A percentile compares a stretch with the other conserved stretches of the same genome.
Conservation (phyloP, 2,329 filamentous ascomycete genomes). For the Colletotrichum sp. region DNA sequence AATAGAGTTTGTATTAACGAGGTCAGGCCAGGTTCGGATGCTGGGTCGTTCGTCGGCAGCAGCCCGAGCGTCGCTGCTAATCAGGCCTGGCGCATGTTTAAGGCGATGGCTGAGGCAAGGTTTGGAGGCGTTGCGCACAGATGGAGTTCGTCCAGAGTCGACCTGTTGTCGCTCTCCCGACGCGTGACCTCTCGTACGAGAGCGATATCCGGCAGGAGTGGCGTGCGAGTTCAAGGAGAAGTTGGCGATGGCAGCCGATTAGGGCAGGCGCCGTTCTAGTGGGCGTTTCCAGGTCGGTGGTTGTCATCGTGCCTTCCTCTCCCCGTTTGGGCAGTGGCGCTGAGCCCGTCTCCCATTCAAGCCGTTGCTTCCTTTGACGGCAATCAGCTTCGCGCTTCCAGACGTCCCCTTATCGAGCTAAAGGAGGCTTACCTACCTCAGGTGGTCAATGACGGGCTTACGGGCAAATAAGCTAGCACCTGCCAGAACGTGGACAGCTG, state of each 20-base stretch:
- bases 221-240: not conserved
- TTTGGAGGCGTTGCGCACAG: conserved; percentile 12
- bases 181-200: not conserved
- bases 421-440: not conserved
- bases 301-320: not conserved
- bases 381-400: not conserved
- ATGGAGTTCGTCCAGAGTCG: not conserved
- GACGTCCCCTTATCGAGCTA: not conserved
- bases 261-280: not conserved
- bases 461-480: not conserved
- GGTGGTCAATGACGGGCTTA: not conserved
- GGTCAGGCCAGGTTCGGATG: not conserved
- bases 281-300: not conserved
- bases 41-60: not conserved
- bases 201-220: not conserved
- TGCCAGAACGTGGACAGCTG: not conserved
- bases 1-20: not conserved
- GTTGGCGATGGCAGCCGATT: not conserved
- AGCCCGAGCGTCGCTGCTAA: not conserved
- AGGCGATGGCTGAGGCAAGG: not conserved
- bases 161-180: not conserved
- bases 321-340: not conserved
- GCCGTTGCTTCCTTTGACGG: not conserved
- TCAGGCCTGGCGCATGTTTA: not conserved
- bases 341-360: not conserved